Evolutionary conservation across 345 rosid genomes (phyloP), one percentile per base, ranked within the genome.

Genomic region (Garcia nutans): DNA sequence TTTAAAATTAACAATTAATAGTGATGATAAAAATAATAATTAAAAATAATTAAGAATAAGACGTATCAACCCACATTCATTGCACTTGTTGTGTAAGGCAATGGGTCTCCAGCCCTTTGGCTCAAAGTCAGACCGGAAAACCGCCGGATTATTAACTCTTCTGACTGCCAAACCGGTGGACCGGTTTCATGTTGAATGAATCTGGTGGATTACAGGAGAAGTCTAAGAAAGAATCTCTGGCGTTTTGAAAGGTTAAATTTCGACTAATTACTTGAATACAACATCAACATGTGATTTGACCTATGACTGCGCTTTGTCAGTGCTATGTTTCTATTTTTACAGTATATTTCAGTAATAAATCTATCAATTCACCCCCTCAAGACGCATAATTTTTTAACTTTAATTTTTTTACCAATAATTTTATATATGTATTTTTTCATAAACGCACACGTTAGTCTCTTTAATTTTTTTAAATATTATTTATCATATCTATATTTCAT

Each of bases 261-360:
- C 41, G 5, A 37, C 41, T 37, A 0, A 5, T 37, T 37, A 37
- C 6, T 37, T 37, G 41, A 0, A 0, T 37, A 37, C 41, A 37
- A 12, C 8, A n/a, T 19, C 44, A n/a, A 3, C 49, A 1, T 44
- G 5, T 56, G 72, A 75, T 75, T 23, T 8, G 47, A 69, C 79
- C 23, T 60, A 17, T 50, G 52, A 62, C 68, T 28, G 74, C 54
- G 16, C n/a, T 6, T 31, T 49, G 74, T 49, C 62, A 47, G 62
- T 20, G 22, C 49, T 76, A 69, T 31, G 8, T 13, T 60, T 68
- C 24, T 31, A 70, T 63, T 61, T 76, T 75, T 6, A 2, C 17
- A 67, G 6, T 0, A 75, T 65, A 64, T 49, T 41, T 10, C 11
- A 16, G 65, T 47, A 57, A 68, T 50, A 60, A 61, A 76, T 49